Conservation (phyloP, 2,329 filamentous ascomycete genomes). For the Hypoxylon sp. region DNA sequence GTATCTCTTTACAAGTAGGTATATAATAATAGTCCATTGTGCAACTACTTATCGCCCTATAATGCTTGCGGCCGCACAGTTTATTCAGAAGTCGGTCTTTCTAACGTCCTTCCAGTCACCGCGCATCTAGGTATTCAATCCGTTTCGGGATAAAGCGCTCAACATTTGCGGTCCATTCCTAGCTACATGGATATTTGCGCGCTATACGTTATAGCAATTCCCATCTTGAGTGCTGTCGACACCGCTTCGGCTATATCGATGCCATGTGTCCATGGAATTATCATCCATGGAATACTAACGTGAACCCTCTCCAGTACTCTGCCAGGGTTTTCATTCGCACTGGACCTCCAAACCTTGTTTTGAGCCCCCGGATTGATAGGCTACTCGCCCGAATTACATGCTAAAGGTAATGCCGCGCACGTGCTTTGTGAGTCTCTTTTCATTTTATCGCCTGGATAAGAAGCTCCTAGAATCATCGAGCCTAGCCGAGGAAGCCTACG, state of each 20-base stretch:
- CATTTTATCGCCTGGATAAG: background rate
- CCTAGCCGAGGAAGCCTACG: too few relatives aligned
- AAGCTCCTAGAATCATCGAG: background rate
- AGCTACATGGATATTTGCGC: background rate
- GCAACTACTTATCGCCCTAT: background rate
- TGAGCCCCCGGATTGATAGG: background rate
- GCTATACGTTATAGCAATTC: background rate
- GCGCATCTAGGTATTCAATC: background rate
- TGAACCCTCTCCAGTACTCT: background rate
- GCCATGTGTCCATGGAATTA: background rate
- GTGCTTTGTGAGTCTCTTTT: background rate
- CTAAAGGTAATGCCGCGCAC: background rate
- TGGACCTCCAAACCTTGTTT: background rate
- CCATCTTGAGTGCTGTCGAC: background rate
- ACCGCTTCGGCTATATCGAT: background rate
- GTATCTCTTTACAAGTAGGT: constrained; percentile 27
- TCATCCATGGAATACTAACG: background rate
- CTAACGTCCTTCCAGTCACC: background rate
- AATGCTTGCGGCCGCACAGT: background rate
- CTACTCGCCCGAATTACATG: background rate
- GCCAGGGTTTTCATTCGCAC: background rate
- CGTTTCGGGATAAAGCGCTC: background rate
- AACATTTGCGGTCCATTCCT: background rate
- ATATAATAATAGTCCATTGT: constrained; percentile 36
- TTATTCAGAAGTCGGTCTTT: background rate